Base-by-base conservation (phyloP, 805 yeast species). In the Cyberlindnera sargentensis region DNA sequence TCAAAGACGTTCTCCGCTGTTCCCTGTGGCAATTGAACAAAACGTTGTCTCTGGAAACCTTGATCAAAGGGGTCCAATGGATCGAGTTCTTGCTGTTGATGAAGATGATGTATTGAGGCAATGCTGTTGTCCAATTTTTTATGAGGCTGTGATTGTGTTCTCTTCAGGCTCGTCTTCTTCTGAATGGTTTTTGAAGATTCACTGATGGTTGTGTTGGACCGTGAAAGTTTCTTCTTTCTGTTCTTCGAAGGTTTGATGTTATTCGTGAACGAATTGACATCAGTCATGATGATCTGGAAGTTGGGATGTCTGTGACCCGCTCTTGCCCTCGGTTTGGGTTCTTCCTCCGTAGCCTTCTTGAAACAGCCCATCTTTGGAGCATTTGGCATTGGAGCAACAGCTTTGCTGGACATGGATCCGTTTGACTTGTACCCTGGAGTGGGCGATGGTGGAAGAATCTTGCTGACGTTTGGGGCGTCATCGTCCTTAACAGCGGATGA, bases 211-310 rank as follows among this genome's bases (percentile, higher is more conserved):
- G 62, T 52, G 4, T 57, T 40, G 1, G 58, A 52, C 44, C 59
- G 44, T 24, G 50, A 39, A 27, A 56, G 26, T 39, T 51, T 52
- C 44, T 44, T 47, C 32, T 49, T 46, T 34, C 51, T 40, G 6
- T 28, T n/a, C 34, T 51, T 42, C 3, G 38, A 26, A 6, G 49
- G 46, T 31, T 42, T 46, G 30, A 32, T 42, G 36, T 44, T 46
- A 27, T 44, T 46, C 24, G 58, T 56, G 36, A 54, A 55, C 3
- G 56, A 41, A 31, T 60, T 57, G 20, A 58, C 66, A 41, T 65
- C 70, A 6, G 64, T 61, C 43, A 63, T 58, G 25, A 65, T 63
- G 37, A 67, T 62, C 31, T 69, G 68, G 40, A 65, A 51, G 34
- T 51, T 57, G 2, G 53, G 41, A 7, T 45, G 38, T 15, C 27